Evolutionary conservation across 192 early-diverging fungal genomes (phyloP), one percentile per base, ranked within the genome.

Genomic region (Backusella macrospora): DNA sequence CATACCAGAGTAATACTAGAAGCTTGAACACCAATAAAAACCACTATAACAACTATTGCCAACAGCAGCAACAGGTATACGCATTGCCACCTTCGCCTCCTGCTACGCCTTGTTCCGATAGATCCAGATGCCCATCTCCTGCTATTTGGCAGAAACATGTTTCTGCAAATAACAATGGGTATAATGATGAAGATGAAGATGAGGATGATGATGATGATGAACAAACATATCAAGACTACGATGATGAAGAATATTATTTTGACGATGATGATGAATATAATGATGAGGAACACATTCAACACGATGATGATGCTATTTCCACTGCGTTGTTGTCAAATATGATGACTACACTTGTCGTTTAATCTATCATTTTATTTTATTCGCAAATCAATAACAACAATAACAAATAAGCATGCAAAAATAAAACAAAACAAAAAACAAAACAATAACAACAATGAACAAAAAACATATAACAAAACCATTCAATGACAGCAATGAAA

Each of bases 61-160:
- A 34, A 34, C 29, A 34, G 2, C 29, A 34, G 29, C 29, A 34
- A 34, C 29, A 34, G 29, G 52, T 59, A 34, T 34, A 34, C 26
- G 52, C 21, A 59, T 44, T 69, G 14, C 67, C 67, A 23, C 67
- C 67, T 13, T 69, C 67, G 26, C 67, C 67, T 16, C 67, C 67
- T 16, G 40, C 43, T 7, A 69, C 67, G 15, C 67, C 67, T 47
- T 69, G 67, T 69, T 34, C 67, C 12, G 42, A 45, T 26, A 59
- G 52, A 59, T 59, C 52, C 10, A 59, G 52, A 12, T 59, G 52
- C 18, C 26, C 52, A 26, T 59, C 52, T 23, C 52, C 52, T 59
- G 52, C 52, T 23, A 59, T 26, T 23, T 21, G 52, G 21, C 21
- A 59, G 21, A 59, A 59, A 59, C 18, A 23, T 18, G 52, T 59